These are phyloP conservation scores for Fusarium sp. DNA, from an alignment of 2,329 filamentous ascomycete species.

Conservation along the genomic window DNA sequence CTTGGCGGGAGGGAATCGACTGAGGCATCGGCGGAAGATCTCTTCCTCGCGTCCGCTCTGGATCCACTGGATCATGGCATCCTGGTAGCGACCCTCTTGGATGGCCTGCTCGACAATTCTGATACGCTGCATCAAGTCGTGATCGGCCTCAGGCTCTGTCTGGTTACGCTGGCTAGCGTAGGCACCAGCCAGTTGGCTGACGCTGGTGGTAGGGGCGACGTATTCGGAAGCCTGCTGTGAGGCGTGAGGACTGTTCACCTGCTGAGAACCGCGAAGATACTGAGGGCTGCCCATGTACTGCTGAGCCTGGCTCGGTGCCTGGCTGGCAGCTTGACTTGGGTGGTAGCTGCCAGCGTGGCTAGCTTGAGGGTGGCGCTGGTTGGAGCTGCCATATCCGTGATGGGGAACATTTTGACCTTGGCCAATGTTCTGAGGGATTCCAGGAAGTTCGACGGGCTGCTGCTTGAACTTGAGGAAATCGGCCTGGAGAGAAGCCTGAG, in stretches of 20 bases:
- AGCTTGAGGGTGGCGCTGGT: constrained; percentile 39
- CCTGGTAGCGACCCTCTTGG: constrained; percentile 70
- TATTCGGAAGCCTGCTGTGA: constrained; percentile 54
- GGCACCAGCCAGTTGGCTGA: constrained; percentile 53
- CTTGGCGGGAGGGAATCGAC: constrained; percentile 55
- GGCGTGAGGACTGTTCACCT: constrained; percentile 52
- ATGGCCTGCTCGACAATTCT: constrained; percentile 73
- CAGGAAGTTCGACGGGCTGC: constrained; percentile 61
- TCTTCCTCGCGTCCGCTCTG: constrained; percentile 73
- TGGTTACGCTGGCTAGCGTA: constrained; percentile 55
- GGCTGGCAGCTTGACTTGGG: constrained; percentile 53
- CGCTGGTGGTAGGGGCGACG: constrained; percentile 49
- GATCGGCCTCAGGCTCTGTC: constrained; percentile 54
- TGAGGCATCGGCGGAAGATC: constrained; percentile 67
- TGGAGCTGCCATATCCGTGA: constrained; percentile 49
- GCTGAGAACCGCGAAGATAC: constrained; percentile 54
- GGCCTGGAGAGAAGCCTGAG: constrained; percentile 77
- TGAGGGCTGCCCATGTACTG: constrained; percentile 55
- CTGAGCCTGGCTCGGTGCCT: constrained; percentile 51
- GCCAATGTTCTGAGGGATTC: constrained; percentile 44
- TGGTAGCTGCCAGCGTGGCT: constrained; percentile 54
- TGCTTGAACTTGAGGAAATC: constrained; percentile 71
- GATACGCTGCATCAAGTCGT: constrained; percentile 68
- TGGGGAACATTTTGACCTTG: constrained; percentile 44
- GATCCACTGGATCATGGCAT: constrained; percentile 75